phyloP scores from a whole-genome alignment of 2,329 filamentous ascomycete genomes.

The Scortechinia acanthostroma region DNA sequence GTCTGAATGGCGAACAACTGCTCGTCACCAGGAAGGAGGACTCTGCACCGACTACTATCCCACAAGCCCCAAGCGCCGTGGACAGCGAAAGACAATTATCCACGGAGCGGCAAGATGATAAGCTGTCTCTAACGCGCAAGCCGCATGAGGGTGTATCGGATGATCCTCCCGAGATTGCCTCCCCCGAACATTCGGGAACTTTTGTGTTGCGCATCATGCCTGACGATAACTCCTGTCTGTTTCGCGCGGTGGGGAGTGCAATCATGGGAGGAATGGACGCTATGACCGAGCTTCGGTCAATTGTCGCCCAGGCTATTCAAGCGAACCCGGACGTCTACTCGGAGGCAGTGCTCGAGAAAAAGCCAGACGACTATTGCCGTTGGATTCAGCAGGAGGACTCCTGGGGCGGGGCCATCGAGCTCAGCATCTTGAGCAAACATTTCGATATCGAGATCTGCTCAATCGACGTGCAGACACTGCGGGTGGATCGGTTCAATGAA shows the following conservation, averaged over 20 bases:
- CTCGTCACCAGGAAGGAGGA: slow-evolving; percentile 35
- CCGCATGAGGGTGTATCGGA: neutral
- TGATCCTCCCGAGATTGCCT: slow-evolving; percentile 22
- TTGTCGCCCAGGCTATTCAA: slow-evolving; percentile 75
- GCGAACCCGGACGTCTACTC: slow-evolving; percentile 66
- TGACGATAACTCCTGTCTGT: slow-evolving; percentile 91
- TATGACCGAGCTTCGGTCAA: slow-evolving; percentile 52
- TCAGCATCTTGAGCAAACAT: slow-evolving; percentile 75
- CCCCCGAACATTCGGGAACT: slow-evolving; percentile 25
- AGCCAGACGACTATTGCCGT: slow-evolving; percentile 69
- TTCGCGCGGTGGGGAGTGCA: slow-evolving; percentile 77
- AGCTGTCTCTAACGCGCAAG: neutral
- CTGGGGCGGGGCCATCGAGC: slow-evolving; percentile 89
- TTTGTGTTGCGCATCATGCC: slow-evolving; percentile 85
- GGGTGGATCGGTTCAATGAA: slow-evolving; percentile 72
- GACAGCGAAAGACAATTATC: slow-evolving; percentile 3
- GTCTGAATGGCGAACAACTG: slow-evolving; percentile 39
- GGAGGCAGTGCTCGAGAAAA: slow-evolving; percentile 68
- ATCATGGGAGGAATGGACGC: slow-evolving; percentile 46
- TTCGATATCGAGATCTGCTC: slow-evolving; percentile 82
- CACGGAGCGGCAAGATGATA: neutral
- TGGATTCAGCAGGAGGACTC: slow-evolving; percentile 75
- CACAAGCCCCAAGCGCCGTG: slow-evolving; percentile 3
- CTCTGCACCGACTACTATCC: slow-evolving; percentile 4
- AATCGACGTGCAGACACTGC: slow-evolving; percentile 54